These are phyloP conservation scores for Zygosaccharomyces siamensis DNA, from an alignment of 805 yeast species.

Conservation along the genomic window DNA sequence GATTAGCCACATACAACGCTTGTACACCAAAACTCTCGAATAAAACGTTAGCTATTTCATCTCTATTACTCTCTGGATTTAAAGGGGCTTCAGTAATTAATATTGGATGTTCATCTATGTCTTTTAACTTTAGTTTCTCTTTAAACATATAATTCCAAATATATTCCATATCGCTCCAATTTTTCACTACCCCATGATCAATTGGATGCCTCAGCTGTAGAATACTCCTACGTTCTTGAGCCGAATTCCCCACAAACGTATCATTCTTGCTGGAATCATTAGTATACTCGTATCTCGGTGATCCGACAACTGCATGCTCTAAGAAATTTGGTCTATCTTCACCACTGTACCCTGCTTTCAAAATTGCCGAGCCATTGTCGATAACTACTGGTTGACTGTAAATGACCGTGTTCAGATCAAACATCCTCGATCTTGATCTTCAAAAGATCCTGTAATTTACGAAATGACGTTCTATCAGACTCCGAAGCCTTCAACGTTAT, in stretches of 20 bases:
- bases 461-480: background rate
- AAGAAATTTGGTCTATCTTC: slow-evolving; percentile 71
- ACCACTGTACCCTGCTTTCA: slow-evolving; percentile 92
- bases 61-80: slow-evolving; percentile 80
- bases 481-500: background rate
- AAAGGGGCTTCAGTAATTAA: slow-evolving; percentile 86
- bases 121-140: slow-evolving; percentile 49
- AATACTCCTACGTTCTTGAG: slow-evolving; percentile 76
- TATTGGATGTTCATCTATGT: slow-evolving; percentile 79
- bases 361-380: slow-evolving; percentile 81
- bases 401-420: slow-evolving; percentile 18
- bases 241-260: slow-evolving; percentile 67
- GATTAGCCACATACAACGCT: slow-evolving; percentile 93
- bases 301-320: slow-evolving; percentile 66
- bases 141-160: slow-evolving; percentile 69
- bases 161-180: slow-evolving; percentile 85
- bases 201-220: slow-evolving; percentile 67
- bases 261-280: slow-evolving; percentile 72
- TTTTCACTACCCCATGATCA: slow-evolving; percentile 67
- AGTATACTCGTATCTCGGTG: slow-evolving; percentile 76
- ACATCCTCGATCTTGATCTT: background rate
- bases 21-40: slow-evolving; percentile 86
- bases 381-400: slow-evolving; percentile 70
- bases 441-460: background rate
- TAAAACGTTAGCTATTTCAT: slow-evolving; percentile 87